Base-by-base conservation (phyloP, 768 basidiomycete species). In the Termitomyces sp. region DNA sequence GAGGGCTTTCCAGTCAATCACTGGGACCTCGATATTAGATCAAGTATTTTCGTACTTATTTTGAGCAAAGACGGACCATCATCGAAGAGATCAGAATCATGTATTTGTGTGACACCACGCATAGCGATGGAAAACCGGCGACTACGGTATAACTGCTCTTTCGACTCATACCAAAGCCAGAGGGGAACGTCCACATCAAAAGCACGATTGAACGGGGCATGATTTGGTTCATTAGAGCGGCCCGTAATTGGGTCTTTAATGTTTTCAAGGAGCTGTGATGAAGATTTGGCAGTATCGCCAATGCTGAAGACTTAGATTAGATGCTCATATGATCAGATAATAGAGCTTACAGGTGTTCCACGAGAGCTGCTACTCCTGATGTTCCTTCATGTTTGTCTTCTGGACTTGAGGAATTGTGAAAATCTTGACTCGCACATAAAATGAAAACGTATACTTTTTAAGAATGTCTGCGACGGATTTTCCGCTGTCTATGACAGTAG, bases 381-480 rank as follows among this genome's bases (percentile, higher is more conserved):
- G 73, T 71, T 38, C 60, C 63, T 5, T 66, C 67, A 55, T 74
- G 65, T 55, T 72, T 74, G n/a, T 52, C 48, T 26, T 60, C 54
- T 0, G 72, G 68, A 18, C 69, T 73, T 33, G 10, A 52, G 26
- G 10, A 3, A 20, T 8, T 30, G 5, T 33, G 13, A 46, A 3
- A 24, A 22, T 4, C 18, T 38, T 32, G 16, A 6, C 13, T 43
- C 14, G 7, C 3, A 10, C 18, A 20, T 8, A 20, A 1, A 56
- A 41, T 28, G 33, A 13, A 16, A 18, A 49, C 11, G 13, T 3
- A 26, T 11, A 35, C 73, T 63, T 58, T 7, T 60, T 55, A 10
- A 66, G 46, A 4, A 74, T 48, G 1, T 72, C 70, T 20, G 60
- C 57, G 6, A 67, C 64, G 1, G 66, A 59, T 56, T 73, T 74